Percentiles rank a stretch among this genome's conserved stretches.
phyloP scores from a whole-genome alignment of 1,139 yeast species.

The Oligophagozyma castellii region DNA sequence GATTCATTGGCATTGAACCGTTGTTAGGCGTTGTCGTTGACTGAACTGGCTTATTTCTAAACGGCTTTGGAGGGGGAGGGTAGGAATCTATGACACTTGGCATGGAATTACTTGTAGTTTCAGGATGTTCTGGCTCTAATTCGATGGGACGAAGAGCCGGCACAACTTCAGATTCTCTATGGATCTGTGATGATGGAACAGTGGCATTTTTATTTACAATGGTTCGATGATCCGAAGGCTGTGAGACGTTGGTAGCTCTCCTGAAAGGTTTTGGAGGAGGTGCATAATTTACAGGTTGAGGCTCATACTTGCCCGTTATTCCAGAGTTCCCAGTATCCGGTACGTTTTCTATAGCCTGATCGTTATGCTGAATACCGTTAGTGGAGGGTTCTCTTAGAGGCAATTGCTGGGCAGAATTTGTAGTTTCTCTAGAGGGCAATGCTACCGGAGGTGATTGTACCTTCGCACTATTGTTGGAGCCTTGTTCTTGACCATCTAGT shows the following conservation, averaged over 20 bases:
- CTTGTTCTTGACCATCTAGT: too few species aligned
- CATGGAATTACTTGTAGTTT: background rate
- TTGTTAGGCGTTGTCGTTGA: too few species aligned
- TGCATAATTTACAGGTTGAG: slow-evolving; percentile 4
- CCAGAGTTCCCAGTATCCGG: slow-evolving; percentile 3
- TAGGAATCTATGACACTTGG: slow-evolving; percentile 5
- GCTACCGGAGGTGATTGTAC: too few species aligned
- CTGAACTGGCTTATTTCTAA: slow-evolving; percentile 2
- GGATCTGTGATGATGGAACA: background rate
- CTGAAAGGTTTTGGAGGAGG: slow-evolving; percentile 8
- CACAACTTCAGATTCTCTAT: background rate
- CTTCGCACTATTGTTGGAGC: too few species aligned
- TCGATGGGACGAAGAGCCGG: background rate
- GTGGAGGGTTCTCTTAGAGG: too few species aligned
- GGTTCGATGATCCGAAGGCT: background rate
- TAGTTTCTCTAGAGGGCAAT: slow-evolving; percentile 1
- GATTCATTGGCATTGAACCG: too few species aligned
- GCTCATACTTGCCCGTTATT: slow-evolving; percentile 5
- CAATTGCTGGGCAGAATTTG: slow-evolving; percentile 1
- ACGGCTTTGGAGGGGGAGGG: slow-evolving; percentile 15
- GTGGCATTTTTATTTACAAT: background rate
- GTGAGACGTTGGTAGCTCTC: background rate
- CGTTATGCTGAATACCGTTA: too few species aligned
- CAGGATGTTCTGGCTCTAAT: background rate
- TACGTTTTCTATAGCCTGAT: too few species aligned